Base-by-base conservation (phyloP, 192 early-diverging fungal species). In the Chytriomyces hyalinus region DNA sequence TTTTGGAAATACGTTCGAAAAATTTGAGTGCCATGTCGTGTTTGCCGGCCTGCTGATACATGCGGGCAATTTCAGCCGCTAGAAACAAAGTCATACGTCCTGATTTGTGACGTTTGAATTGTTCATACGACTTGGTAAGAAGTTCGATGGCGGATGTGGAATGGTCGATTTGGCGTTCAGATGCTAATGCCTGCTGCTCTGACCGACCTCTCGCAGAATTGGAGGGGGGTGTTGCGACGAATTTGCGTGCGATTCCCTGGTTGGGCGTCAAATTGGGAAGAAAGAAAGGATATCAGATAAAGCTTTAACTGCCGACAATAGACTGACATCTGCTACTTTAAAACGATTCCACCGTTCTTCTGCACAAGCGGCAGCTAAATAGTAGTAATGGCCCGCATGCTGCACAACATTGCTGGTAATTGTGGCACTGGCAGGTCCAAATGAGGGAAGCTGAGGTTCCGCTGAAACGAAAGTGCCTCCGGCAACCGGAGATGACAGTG, bases 71-170 rank as follows among this genome's bases (percentile, higher is more conserved):
- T 80, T 96, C 94, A 10, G 92, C 88, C 0, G 94, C 95, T 4
- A 96, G 79, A 71, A 89, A 96, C 2, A 95, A 78, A 0, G 94
- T 96, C 90, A 93, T 93, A 9, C 95, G 88, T 15, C 90, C 88
- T 57, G 84, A 82, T 50, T 90, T 90, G 43, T 91, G 80, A 60
- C 85, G 82, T 76, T 95, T 95, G 77, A 96, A 96, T 53, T 92
- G 90, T 61, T 96, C 95, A 71, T 96, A 96, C n/a, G 93, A 90
- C 74, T 94, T 94, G 6, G 94, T 95, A n/a, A 96, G 75, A 4
- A 96, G 78, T 67, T 95, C 94, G 68, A 96, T 94, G 6, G 93
- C 91, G 11, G 90, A 44, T 10, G 83, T 73, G 8, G 90, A 83
- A 73, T 94, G 92, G 76, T 85, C 84, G 51, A 78, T 57, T 1